These are phyloP conservation scores for Pseudopyrenochaeta lycopersici DNA, from an alignment of 2,329 filamentous ascomycete species.

Conservation along the genomic window DNA sequence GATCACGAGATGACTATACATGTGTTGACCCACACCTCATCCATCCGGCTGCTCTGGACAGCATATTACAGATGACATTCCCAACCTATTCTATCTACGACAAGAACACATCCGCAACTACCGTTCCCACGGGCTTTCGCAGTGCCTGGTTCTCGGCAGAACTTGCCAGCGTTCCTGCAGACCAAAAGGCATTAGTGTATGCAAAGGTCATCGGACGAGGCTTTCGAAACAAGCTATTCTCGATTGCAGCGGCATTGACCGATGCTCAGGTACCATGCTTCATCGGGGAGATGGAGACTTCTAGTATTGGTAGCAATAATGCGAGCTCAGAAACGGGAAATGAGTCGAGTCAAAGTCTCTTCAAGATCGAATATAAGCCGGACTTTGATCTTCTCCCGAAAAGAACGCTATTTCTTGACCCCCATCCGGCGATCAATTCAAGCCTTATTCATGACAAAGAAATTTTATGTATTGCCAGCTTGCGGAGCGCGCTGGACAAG, in stretches of 20 bases:
- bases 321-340: background rate
- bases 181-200: constrained; percentile 9
- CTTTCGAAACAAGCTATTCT: constrained; percentile 19
- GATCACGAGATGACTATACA: background rate
- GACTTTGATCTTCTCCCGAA: constrained; percentile 3
- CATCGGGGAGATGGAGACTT: constrained; percentile 17
- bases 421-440: no score
- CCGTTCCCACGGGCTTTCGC: constrained; percentile 19
- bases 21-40: constrained; percentile 18
- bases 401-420: no score
- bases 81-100: constrained; percentile 17
- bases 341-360: background rate
- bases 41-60: constrained; percentile 26
- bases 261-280: constrained; percentile 8
- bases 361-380: constrained; percentile 14
- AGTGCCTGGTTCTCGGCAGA: constrained; percentile 18
- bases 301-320: constrained; percentile 14
- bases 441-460: no score
- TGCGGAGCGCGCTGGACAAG: background rate
- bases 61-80: constrained; percentile 21
- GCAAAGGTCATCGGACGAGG: constrained; percentile 14
- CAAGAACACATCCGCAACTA: constrained; percentile 9
- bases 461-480: background rate
- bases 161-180: background rate
- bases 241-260: constrained; percentile 9